phyloP scores from a whole-genome alignment of 2,329 filamentous ascomycete species.

The Botryotinia globosa region DNA sequence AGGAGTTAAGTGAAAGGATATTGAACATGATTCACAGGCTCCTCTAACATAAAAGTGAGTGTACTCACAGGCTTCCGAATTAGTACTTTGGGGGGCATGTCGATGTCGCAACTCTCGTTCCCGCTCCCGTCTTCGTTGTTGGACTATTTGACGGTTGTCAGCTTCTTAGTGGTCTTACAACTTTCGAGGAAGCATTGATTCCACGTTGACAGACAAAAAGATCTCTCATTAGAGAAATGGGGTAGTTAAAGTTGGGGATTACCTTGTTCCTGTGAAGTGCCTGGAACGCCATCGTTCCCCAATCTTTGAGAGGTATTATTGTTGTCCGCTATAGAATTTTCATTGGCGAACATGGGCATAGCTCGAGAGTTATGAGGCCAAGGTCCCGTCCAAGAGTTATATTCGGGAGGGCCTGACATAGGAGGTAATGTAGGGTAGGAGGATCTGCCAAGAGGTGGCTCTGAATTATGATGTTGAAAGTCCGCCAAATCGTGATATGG shows the following conservation, averaged over 20 bases:
- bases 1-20: background rate
- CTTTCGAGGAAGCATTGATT: background rate
- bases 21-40: background rate
- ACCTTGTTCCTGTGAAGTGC: slow-evolving; percentile 1
- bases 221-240: background rate
- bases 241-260: background rate
- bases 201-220: background rate
- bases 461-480: background rate
- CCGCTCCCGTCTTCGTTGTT: background rate
- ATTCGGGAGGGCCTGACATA: background rate
- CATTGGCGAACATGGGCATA: background rate
- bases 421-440: slow-evolving; percentile 3
- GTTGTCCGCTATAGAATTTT: background rate
- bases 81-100: background rate
- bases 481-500: background rate
- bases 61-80: slow-evolving; percentile 1
- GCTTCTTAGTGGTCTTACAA: background rate
- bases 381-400: background rate
- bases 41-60: background rate
- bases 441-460: background rate
- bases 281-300: background rate
- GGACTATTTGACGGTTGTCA: slow-evolving; percentile 6
- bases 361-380: background rate
- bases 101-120: background rate
- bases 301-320: background rate